Percentiles rank a stretch among this genome's conserved stretches.
Conservation (phyloP, 2,329 filamentous ascomycete species). For the Nemania sp. region DNA sequence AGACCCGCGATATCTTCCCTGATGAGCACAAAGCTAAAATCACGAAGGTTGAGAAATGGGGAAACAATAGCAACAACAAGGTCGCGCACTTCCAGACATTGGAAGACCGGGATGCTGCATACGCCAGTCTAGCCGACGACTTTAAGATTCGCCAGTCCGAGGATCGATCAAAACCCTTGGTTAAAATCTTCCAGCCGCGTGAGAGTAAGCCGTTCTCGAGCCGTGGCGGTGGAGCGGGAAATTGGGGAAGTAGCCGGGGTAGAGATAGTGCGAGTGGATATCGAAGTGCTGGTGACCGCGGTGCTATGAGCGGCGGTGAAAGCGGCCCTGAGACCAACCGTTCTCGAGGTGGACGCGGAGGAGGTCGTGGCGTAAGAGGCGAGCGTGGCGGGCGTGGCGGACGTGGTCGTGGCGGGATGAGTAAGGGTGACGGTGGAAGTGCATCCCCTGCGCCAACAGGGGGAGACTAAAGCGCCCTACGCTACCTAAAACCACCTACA, state of each 20-base stretch:
- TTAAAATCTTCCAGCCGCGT: slow-evolving; percentile 84
- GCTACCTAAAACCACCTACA: slow-evolving; percentile 26
- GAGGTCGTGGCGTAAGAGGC: slow-evolving; percentile 69
- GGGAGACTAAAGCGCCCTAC: slow-evolving; percentile 56
- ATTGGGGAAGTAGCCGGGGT: slow-evolving; percentile 74
- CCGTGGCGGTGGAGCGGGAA: slow-evolving; percentile 72
- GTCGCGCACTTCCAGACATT: slow-evolving; percentile 85
- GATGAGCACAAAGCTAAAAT: slow-evolving; percentile 89
- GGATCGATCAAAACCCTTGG: slow-evolving; percentile 81
- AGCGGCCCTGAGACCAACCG: slow-evolving; percentile 72
- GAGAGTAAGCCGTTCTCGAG: slow-evolving; percentile 66
- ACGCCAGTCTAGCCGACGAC: slow-evolving; percentile 79
- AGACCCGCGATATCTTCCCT: slow-evolving; percentile 82
- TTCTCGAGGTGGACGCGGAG: slow-evolving; percentile 66
- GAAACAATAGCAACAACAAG: slow-evolving; percentile 75
- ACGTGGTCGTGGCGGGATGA: slow-evolving; percentile 54
- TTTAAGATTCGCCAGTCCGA: slow-evolving; percentile 78
- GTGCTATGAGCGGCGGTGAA: slow-evolving; percentile 71
- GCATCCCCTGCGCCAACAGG: slow-evolving; percentile 66
- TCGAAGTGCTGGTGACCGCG: slow-evolving; percentile 84
- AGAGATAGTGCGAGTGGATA: slow-evolving; percentile 78
- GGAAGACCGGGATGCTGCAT: slow-evolving; percentile 83
- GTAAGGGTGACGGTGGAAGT: slow-evolving; percentile 68
- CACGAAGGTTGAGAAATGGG: slow-evolving; percentile 80
- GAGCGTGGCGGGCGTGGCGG: slow-evolving; percentile 69